These are phyloP conservation scores for Cicer cuneatum DNA, from an alignment of 306 rosid genomes.

Conservation along the genomic window DNA sequence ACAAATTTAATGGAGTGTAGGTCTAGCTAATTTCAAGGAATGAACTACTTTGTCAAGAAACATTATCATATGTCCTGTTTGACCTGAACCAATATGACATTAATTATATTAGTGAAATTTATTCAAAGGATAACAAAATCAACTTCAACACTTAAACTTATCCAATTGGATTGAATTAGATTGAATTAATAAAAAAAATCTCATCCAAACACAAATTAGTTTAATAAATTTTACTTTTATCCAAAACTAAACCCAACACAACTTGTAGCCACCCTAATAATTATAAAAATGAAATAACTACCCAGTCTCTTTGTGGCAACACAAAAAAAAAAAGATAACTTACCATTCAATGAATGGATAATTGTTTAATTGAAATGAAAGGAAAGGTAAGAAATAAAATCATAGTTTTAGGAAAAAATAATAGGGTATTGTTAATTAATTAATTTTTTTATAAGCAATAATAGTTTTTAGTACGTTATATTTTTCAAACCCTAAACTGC, in stretches of 20 bases:
- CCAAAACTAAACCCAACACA: background rate
- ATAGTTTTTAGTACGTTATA: no score
- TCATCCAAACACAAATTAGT: background rate
- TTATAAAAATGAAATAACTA: slow-evolving; percentile 10
- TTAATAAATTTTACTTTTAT: background rate
- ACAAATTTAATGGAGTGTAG: background rate
- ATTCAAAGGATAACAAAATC: background rate
- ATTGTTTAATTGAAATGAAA: background rate
- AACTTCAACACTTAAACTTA: background rate
- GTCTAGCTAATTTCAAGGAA: background rate
- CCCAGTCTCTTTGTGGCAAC: background rate
- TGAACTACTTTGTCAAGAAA: background rate
- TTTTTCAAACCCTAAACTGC: no score
- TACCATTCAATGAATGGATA: background rate
- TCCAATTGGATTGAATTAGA: slow-evolving; percentile 11
- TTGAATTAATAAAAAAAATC: background rate
- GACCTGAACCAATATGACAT: background rate
- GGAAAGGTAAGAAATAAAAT: background rate
- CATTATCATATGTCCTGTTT: background rate
- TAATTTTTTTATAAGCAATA: no score
- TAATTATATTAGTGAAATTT: background rate
- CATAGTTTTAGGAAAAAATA: background rate
- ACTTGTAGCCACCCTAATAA: background rate
- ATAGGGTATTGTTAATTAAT: no score
- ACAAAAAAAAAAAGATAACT: background rate